phyloP scores from a whole-genome alignment of 2,329 filamentous ascomycete genomes.

The Aureobasidium sp. region DNA sequence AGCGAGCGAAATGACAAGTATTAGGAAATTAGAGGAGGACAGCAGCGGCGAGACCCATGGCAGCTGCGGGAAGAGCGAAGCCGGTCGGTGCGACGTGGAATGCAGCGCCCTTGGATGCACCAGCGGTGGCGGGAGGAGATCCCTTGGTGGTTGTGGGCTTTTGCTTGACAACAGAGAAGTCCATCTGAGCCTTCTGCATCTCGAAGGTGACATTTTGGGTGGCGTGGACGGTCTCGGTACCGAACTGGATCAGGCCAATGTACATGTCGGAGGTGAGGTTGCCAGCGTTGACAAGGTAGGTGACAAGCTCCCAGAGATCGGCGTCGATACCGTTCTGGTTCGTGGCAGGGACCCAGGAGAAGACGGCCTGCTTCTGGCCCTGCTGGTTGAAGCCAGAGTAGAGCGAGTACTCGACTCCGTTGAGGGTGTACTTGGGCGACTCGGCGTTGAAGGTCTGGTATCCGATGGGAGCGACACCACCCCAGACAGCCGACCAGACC shows the following conservation, averaged over 20 bases:
- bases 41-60: constrained; percentile 13
- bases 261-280: constrained; percentile 11
- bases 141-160: constrained; percentile 11
- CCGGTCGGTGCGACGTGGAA: neutral
- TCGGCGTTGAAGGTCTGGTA: constrained; percentile 10
- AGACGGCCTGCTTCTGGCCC: constrained; percentile 14
- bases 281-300: neutral
- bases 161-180: neutral
- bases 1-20: neutral
- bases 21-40: constrained; percentile 10
- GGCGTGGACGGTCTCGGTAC: constrained; percentile 16
- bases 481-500: constrained; percentile 15
- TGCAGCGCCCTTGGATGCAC: constrained; percentile 4
- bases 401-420: constrained; percentile 1
- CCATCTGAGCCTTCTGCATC: constrained; percentile 12
- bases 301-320: constrained; percentile 8
- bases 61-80: constrained; percentile 4
- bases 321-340: constrained; percentile 1
- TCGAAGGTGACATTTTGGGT: constrained; percentile 11
- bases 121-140: constrained; percentile 6
- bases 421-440: constrained; percentile 4
- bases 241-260: constrained; percentile 12
- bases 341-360: constrained; percentile 12
- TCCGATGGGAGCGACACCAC: constrained; percentile 14
- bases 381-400: constrained; percentile 15